phyloP scores from a whole-genome alignment of 495 filamentous ascomycete genomes.

The Evansstolkia leycettana region DNA sequence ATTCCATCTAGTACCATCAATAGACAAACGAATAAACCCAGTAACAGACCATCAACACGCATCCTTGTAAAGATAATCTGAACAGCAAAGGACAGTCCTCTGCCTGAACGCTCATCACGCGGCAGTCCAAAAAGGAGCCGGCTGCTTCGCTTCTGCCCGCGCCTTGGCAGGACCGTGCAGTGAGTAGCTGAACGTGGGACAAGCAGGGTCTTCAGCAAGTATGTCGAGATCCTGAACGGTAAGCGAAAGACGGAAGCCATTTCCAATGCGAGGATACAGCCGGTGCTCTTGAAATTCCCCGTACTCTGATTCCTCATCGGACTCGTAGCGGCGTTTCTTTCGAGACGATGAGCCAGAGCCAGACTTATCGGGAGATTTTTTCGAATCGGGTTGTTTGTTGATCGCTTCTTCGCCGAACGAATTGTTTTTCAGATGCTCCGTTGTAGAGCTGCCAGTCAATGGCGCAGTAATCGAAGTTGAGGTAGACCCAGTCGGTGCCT shows the following conservation, averaged over 20 bases:
- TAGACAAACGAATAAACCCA: too few relatives aligned
- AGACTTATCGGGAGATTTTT: not conserved
- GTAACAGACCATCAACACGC: too few relatives aligned
- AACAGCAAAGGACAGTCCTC: too few relatives aligned
- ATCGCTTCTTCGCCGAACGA: too few relatives aligned
- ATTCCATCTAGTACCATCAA: too few relatives aligned
- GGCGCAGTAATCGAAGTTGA: slow-evolving; percentile 3
- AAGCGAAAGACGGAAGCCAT: slow-evolving; percentile 27
- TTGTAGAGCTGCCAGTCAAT: slow-evolving; percentile 3
- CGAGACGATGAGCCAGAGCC: not conserved
- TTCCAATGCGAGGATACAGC: slow-evolving; percentile 55
- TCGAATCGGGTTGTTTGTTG: not conserved
- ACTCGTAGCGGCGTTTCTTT: not conserved
- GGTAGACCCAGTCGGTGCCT: not conserved
- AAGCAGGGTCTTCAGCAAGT: slow-evolving; percentile 28
- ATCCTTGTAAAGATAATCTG: too few relatives aligned
- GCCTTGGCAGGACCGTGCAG: slow-evolving; percentile 14
- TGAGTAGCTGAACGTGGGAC: slow-evolving; percentile 32
- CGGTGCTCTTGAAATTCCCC: slow-evolving; percentile 36
- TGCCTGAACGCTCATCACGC: too few relatives aligned
- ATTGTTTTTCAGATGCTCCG: too few relatives aligned
- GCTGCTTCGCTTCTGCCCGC: slow-evolving; percentile 3
- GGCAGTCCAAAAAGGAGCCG: slow-evolving; percentile 1
- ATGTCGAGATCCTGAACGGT: slow-evolving; percentile 28
- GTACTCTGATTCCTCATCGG: slow-evolving; percentile 21